Evolutionary conservation across 768 basidiomycete species (phyloP), one percentile per base, ranked within the genome.

Genomic region (Multifurca ochricompacta): DNA sequence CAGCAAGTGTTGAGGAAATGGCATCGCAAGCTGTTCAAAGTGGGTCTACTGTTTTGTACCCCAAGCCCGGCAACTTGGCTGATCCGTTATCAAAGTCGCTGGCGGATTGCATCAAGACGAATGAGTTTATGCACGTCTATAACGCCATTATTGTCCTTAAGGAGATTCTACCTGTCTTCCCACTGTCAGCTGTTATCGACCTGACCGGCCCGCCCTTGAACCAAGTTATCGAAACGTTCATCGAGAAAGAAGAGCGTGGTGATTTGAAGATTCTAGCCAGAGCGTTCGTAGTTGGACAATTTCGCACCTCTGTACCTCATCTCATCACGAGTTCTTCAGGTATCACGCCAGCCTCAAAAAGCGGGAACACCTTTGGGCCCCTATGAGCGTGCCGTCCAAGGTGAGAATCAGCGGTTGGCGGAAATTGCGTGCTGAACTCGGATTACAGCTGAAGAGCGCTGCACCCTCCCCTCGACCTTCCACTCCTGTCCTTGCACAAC

Each of bases 81-180:
- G 27, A 51, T 10, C 27, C 21, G 9, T 34, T 16, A 14, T 21
- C 16, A 42, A n/a, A 93, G 93, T 82, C 81, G 52, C 81, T 97
- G 60, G 73, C 77, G 18, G 85, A 82, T 30, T 92, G 87, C 65
- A 85, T 97, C 57, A 78, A 84, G 63, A 86, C 92, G 2, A 81
- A 80, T 46, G 94, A 94, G 64, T 98, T 94, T 67, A 95, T 97
- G 88, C 92, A 92, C 63, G 89, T 97, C 50, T 94, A 95, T 69
- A 99, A 99, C 65, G 79, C 91, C n/a, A 88, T 98, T 68, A 81
- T 94, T 35, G 84, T 99, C 27, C 75, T 96, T 59, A 91, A 93
- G 64, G 91, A 96, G 67, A 81, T 97, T 19, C 76, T 93, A 28
- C 85, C 89, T 1, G 85, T 90, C 46, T 96, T 96, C 70, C 95